phyloP scores from a whole-genome alignment of 1,284 basidiomycete genomes.

The Irpex rosettiformis region DNA sequence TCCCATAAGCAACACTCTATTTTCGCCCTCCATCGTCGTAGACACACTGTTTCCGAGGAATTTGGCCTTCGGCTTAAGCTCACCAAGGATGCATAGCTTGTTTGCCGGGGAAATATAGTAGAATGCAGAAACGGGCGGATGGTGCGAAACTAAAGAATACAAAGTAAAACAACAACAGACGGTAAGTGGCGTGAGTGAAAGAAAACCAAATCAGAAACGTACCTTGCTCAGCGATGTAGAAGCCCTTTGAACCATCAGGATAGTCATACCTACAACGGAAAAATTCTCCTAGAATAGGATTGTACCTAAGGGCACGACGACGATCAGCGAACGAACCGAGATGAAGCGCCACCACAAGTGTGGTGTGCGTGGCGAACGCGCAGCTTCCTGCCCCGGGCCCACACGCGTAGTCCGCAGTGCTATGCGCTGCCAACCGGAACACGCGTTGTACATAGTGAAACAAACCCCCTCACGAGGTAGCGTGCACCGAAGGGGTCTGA shows the following conservation, averaged over 20 bases:
- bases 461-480: constrained; percentile 8
- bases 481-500: constrained; percentile 6
- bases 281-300: constrained; percentile 96
- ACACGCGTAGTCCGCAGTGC: background rate
- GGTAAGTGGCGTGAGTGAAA: background rate
- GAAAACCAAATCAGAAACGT: constrained; percentile 9
- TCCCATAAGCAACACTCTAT: constrained; percentile 78
- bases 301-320: constrained; percentile 60
- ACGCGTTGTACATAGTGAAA: background rate
- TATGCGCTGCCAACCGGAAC: background rate
- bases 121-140: constrained; percentile 95
- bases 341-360: background rate
- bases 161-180: constrained; percentile 2
- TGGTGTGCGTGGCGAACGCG: background rate
- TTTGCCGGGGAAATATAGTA: constrained; percentile 96
- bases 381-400: background rate
- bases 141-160: constrained; percentile 71
- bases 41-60: constrained; percentile 97
- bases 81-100: constrained; percentile 80
- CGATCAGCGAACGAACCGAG: background rate
- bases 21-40: constrained; percentile 96
- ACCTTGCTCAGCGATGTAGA: constrained; percentile 98
- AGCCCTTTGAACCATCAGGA: constrained; percentile 86
- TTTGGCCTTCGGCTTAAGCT: constrained; percentile 92
- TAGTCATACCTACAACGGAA: constrained; percentile 97